Percentiles rank a stretch among this genome's conserved stretches.
Evolutionary conservation across 441 rosid genomes (phyloP).

Genomic region (Pelargonium fulgidum): DNA sequence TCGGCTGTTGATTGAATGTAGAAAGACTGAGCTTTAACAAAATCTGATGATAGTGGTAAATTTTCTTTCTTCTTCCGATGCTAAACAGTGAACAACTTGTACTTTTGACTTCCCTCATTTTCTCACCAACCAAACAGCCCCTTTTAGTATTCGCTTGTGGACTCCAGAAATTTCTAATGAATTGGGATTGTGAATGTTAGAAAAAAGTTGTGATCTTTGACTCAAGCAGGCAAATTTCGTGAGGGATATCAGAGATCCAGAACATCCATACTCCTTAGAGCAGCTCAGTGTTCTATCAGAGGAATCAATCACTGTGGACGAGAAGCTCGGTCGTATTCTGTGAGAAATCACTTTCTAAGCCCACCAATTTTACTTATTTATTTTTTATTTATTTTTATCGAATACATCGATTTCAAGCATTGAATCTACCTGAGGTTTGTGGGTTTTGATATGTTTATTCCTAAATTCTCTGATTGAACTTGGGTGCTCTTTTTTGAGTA

Average conservation of each 20-base stretch:
- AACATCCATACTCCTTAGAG: constrained; percentile 61
- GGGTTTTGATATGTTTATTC: not conserved
- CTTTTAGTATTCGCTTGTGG: not conserved
- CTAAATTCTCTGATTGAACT: not conserved
- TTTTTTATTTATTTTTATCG: not conserved
- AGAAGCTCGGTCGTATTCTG: constrained; percentile 57
- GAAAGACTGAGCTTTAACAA: not conserved
- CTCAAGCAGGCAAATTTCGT: constrained; percentile 40
- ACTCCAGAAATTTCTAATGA: not conserved
- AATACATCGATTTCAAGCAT: not conserved
- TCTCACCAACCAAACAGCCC: not conserved
- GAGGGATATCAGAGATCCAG: constrained; percentile 70
- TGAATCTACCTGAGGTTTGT: not conserved
- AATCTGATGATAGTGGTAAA: not conserved
- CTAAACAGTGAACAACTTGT: not conserved
- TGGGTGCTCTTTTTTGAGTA: not conserved
- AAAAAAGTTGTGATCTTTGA: constrained; percentile 35
- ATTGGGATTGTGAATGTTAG: not conserved
- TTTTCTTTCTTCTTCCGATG: not conserved
- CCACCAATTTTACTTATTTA: not conserved
- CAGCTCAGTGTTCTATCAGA: constrained; percentile 69
- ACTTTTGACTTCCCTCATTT: not conserved
- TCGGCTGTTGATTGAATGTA: not conserved
- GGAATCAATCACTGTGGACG: constrained; percentile 58
- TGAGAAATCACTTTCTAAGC: constrained; percentile 21